A percentile compares a stretch with the other conserved stretches of the same genome.
Evolutionary conservation across 306 rosid species (phyloP).

Genomic region (Cercis canadensis): DNA sequence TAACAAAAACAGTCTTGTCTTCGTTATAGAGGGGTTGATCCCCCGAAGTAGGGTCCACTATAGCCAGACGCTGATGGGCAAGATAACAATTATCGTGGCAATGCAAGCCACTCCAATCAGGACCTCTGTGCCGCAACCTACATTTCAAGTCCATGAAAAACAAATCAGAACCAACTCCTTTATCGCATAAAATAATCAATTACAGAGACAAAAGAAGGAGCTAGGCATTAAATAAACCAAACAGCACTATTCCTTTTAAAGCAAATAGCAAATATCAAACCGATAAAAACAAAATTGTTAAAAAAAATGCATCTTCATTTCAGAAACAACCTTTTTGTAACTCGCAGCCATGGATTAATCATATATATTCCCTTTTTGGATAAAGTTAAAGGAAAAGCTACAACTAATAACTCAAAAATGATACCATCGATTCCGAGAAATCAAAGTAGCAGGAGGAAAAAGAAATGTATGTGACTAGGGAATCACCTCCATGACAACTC

Average conservation of each 20-base stretch:
- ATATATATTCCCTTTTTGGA: not conserved
- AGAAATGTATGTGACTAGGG: not conserved
- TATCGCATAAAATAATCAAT: not conserved
- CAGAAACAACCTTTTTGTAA: not conserved
- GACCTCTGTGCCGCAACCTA: slow-evolving; percentile 91
- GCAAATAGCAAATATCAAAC: not conserved
- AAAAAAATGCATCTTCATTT: not conserved
- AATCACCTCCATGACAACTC: slow-evolving; percentile 83
- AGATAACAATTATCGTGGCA: slow-evolving; percentile 77
- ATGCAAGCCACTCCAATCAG: slow-evolving; percentile 99
- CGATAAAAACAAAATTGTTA: not conserved
- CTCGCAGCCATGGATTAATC: too few species aligned
- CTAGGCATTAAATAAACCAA: not conserved
- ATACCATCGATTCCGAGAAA: not conserved
- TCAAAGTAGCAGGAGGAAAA: not conserved
- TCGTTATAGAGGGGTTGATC: slow-evolving; percentile 96
- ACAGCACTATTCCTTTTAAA: not conserved
- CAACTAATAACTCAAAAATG: not conserved
- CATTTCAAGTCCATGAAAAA: slow-evolving; percentile 24
- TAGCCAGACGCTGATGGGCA: slow-evolving; percentile 93
- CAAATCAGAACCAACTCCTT: not conserved
- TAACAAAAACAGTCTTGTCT: slow-evolving; percentile 81
- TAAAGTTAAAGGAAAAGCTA: slow-evolving; percentile 1
- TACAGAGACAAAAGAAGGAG: not conserved
- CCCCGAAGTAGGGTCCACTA: slow-evolving; percentile 91